These are phyloP conservation scores for Hypocreales sp. DNA, from an alignment of 2,329 filamentous ascomycete species.

Conservation along the genomic window DNA sequence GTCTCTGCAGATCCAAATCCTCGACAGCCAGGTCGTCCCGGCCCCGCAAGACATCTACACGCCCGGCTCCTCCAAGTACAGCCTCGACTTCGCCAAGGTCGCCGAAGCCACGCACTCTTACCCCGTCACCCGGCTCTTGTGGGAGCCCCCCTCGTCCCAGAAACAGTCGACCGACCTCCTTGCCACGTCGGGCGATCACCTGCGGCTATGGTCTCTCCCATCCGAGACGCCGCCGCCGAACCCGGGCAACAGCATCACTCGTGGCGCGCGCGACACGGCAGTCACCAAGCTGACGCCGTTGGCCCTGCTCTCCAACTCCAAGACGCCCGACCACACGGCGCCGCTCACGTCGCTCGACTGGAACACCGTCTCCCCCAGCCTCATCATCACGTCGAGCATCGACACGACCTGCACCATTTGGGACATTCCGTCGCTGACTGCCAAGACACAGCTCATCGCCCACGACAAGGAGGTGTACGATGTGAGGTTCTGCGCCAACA, in stretches of 20 bases:
- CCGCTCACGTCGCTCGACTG: slow-evolving; percentile 93
- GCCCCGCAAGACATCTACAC: slow-evolving; percentile 54
- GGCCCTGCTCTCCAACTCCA: slow-evolving; percentile 89
- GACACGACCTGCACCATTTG: slow-evolving; percentile 99
- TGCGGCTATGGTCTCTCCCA: slow-evolving; percentile 86
- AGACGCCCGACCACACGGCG: slow-evolving; percentile 94
- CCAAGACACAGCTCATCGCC: slow-evolving; percentile 94
- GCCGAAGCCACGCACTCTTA: slow-evolving; percentile 97
- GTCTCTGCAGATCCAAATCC: slow-evolving; percentile 69
- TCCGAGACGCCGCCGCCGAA: slow-evolving; percentile 40
- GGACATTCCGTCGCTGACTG: slow-evolving; percentile 95
- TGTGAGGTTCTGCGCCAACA: slow-evolving; percentile 93
- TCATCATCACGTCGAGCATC: slow-evolving; percentile 98
- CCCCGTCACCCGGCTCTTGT: slow-evolving; percentile 84
- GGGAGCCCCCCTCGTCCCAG: slow-evolving; percentile 88
- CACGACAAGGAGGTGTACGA: slow-evolving; percentile 99
- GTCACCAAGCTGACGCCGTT: slow-evolving; percentile 77
- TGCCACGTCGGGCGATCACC: slow-evolving; percentile 86
- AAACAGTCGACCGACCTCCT: slow-evolving; percentile 92
- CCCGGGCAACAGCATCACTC: slow-evolving; percentile 51
- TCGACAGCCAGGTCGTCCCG: slow-evolving; percentile 68
- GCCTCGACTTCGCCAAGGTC: slow-evolving; percentile 79
- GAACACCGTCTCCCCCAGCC: slow-evolving; percentile 91
- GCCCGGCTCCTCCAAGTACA: slow-evolving; percentile 56
- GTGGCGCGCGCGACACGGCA: slow-evolving; percentile 38